phyloP scores from a whole-genome alignment of 495 filamentous ascomycete genomes.

The Aspergillus haitiensis region DNA sequence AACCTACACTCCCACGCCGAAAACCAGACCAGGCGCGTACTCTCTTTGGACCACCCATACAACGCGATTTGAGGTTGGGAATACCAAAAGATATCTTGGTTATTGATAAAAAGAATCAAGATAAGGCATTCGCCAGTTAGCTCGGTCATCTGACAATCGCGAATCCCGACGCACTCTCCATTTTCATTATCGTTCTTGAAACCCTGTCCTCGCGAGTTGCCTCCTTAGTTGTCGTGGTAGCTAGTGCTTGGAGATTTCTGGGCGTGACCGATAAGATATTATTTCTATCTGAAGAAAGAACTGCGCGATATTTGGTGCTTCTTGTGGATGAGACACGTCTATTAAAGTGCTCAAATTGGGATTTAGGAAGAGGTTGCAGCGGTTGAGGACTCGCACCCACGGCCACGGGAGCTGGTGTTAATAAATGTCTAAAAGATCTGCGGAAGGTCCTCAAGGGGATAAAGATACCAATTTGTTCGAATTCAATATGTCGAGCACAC shows the following conservation, averaged over 20 bases:
- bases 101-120: conserved; percentile 1
- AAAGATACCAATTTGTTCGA: conserved; percentile 31
- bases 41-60: conserved; percentile 5
- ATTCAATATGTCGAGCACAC: conserved; percentile 45
- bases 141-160: conserved; percentile 2
- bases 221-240: conserved; percentile 17
- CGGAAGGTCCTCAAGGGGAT: conserved; percentile 38
- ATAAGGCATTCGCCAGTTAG: not conserved
- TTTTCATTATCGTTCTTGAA: conserved; percentile 1
- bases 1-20: conserved; percentile 7
- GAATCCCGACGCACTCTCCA: conserved; percentile 14
- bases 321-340: conserved; percentile 20
- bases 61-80: not conserved
- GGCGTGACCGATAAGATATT: not conserved
- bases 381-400: not conserved
- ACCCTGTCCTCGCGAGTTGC: conserved; percentile 11
- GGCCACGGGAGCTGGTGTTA: conserved; percentile 8
- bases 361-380: conserved; percentile 22
- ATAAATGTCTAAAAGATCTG: conserved; percentile 43
- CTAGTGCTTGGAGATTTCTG: conserved; percentile 3
- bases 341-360: conserved; percentile 8
- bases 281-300: not conserved
- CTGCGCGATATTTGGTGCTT: not conserved
- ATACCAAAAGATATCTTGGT: conserved; percentile 4
- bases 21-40: conserved; percentile 18